These are phyloP conservation scores for Neonothopanus nambi DNA, from an alignment of 1,284 basidiomycete species.

Conservation along the genomic window DNA sequence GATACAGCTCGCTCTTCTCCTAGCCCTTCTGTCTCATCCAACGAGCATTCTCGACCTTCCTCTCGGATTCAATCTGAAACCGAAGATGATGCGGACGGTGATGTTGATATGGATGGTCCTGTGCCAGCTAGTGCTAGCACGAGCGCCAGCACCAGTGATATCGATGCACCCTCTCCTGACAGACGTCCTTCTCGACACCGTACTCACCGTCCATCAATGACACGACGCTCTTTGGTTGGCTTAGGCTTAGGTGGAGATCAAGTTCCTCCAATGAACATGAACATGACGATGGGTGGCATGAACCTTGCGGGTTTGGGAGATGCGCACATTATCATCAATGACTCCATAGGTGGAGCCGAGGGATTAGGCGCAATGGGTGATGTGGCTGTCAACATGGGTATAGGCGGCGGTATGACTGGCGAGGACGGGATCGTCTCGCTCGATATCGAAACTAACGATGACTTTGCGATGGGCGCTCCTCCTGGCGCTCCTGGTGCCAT, in stretches of 20 bases:
- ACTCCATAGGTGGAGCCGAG: conserved; percentile 46
- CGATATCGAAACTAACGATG: conserved; percentile 61
- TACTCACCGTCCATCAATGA: conserved; percentile 36
- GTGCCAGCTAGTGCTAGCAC: conserved; percentile 32
- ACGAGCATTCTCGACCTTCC: conserved; percentile 30
- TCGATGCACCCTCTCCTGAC: conserved; percentile 31
- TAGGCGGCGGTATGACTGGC: conserved; percentile 46
- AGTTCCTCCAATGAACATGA: conserved; percentile 38
- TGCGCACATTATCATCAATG: conserved; percentile 69
- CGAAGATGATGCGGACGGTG: conserved; percentile 70
- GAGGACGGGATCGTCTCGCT: conserved; percentile 72
- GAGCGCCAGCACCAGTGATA: conserved; percentile 25
- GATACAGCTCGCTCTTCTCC: conserved; percentile 6
- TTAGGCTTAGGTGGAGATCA: conserved; percentile 20
- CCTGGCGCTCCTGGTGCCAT: conserved; percentile 77
- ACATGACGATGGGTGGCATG: conserved; percentile 23
- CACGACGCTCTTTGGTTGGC: conserved; percentile 53
- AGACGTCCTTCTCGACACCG: conserved; percentile 27
- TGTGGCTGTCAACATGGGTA: conserved; percentile 8
- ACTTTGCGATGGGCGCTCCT: conserved; percentile 84
- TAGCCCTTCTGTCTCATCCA: conserved; percentile 37
- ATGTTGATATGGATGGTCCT: conserved; percentile 49
- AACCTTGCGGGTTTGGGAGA: conserved; percentile 39
- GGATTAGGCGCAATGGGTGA: conserved; percentile 38
- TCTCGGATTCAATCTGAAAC: conserved; percentile 73